phyloP scores from a whole-genome alignment of 441 rosid genomes.

The Capsella rubella region DNA sequence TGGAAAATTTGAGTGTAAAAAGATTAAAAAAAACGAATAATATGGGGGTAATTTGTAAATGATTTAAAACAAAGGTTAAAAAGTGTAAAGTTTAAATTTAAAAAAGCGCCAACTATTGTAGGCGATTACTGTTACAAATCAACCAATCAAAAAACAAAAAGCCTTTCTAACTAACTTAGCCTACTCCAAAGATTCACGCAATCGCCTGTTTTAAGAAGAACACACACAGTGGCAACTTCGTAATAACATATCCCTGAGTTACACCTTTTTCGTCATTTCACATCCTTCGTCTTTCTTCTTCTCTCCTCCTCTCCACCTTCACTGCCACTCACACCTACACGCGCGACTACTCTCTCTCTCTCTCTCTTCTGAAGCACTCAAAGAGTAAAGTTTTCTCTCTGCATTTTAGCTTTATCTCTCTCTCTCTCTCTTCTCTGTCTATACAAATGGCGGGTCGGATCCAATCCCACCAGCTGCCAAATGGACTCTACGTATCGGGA shows the following conservation, averaged over 20 bases:
- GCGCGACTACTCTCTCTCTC: slow-evolving; percentile 36
- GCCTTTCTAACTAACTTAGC: slow-evolving; percentile 18
- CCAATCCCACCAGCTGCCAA: slow-evolving; percentile 96
- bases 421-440: slow-evolving; percentile 35
- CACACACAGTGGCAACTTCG: slow-evolving; percentile 37
- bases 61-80: not conserved
- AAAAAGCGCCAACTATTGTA: slow-evolving; percentile 38
- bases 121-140: slow-evolving; percentile 40
- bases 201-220: slow-evolving; percentile 8
- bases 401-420: slow-evolving; percentile 18
- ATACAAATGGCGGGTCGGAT: slow-evolving; percentile 82
- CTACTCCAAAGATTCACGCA: slow-evolving; percentile 29
- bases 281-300: slow-evolving; percentile 19
- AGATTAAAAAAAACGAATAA: not conserved
- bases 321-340: slow-evolving; percentile 43
- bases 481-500: slow-evolving; percentile 96
- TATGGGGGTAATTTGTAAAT: slow-evolving; percentile 12
- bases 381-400: slow-evolving; percentile 46
- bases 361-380: slow-evolving; percentile 42
- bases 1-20: not conserved
- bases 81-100: slow-evolving; percentile 15
- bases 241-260: slow-evolving; percentile 14
- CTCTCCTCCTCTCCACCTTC: slow-evolving; percentile 32
- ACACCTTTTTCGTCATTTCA: slow-evolving; percentile 50
- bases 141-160: slow-evolving; percentile 29